These are phyloP conservation scores for Phytophthora hibernalis DNA, from an alignment of 352 stramenopile species.

Conservation along the genomic window DNA sequence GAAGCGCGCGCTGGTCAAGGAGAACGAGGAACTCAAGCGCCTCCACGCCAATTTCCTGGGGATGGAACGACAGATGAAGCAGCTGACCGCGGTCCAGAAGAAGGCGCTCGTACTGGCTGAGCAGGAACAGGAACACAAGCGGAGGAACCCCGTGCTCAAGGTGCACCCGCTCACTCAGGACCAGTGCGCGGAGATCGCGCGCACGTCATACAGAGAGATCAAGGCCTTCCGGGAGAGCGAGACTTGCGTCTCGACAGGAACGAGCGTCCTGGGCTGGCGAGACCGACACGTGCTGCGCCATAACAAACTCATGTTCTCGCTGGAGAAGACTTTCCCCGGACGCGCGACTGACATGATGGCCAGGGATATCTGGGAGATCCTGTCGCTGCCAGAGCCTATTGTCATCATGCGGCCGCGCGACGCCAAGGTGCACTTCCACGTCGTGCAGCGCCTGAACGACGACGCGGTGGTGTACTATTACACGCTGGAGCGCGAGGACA, in stretches of 20 bases:
- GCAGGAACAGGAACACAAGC: conserved; percentile 54
- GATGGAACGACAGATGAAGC: conserved; percentile 59
- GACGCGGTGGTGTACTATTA: conserved; percentile 77
- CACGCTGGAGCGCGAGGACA: conserved; percentile 61
- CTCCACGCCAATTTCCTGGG: conserved; percentile 49
- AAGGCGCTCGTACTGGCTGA: conserved; percentile 41
- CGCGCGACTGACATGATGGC: conserved; percentile 48
- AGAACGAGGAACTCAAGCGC: conserved; percentile 63
- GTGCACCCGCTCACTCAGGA: conserved; percentile 49
- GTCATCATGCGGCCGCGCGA: conserved; percentile 60
- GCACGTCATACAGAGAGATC: conserved; percentile 54
- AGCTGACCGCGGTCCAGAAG: conserved; percentile 45
- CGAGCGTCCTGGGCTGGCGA: conserved; percentile 71
- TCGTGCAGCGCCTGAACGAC: conserved; percentile 65
- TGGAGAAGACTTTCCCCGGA: conserved; percentile 68
- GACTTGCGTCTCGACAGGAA: conserved; percentile 57
- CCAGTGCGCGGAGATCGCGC: conserved; percentile 58
- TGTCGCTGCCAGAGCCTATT: conserved; percentile 55
- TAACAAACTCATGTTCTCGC: conserved; percentile 68
- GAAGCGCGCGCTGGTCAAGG: conserved; percentile 51
- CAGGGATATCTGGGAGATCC: conserved; percentile 51
- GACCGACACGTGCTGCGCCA: conserved; percentile 56
- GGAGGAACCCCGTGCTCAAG: conserved; percentile 48
- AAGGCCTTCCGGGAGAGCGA: conserved; percentile 61
- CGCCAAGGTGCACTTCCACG: conserved; percentile 66